Evolutionary conservation across 2,329 filamentous ascomycete genomes (phyloP).

Genomic region (Pestalotiopsis sp.): DNA sequence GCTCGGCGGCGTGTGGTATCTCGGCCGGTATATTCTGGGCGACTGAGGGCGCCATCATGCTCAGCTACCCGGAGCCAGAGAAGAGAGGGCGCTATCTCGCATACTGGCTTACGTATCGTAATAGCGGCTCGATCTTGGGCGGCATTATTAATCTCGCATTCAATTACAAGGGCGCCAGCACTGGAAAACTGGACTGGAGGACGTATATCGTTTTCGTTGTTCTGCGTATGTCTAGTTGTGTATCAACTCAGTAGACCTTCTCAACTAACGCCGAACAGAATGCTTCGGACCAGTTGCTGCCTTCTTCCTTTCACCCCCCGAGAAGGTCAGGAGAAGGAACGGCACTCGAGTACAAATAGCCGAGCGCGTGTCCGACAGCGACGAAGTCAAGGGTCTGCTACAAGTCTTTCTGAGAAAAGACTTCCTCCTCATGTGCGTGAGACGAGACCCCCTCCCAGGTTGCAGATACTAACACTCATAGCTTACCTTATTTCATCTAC

Average conservation of each 20-base stretch:
- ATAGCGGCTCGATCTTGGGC: constrained; percentile 18
- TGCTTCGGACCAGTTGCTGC: neutral
- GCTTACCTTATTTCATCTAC: constrained; percentile 25
- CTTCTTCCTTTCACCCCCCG: constrained; percentile 3
- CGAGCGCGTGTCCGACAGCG: constrained; percentile 13
- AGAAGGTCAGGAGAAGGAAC: constrained; percentile 10
- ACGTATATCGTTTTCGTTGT: constrained; percentile 30
- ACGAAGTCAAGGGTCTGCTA: constrained; percentile 17
- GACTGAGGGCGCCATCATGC: constrained; percentile 12
- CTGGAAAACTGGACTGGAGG: constrained; percentile 28
- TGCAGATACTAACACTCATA: constrained; percentile 7
- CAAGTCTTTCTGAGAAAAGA: constrained; percentile 6
- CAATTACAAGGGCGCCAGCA: constrained; percentile 23
- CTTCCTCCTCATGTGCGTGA: constrained; percentile 5
- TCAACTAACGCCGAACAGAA: neutral
- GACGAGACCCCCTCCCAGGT: neutral
- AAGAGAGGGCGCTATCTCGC: constrained; percentile 15
- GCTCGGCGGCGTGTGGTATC: constrained; percentile 43
- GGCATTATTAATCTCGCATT: constrained; percentile 22
- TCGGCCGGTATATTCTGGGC: constrained; percentile 28
- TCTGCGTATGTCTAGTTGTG: constrained; percentile 21
- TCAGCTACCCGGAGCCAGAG: constrained; percentile 13
- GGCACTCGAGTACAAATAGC: constrained; percentile 16
- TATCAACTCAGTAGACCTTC: neutral
- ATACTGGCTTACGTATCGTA: constrained; percentile 26